phyloP scores from a whole-genome alignment of 352 stramenopile genomes.

The Pythium dissimile region DNA sequence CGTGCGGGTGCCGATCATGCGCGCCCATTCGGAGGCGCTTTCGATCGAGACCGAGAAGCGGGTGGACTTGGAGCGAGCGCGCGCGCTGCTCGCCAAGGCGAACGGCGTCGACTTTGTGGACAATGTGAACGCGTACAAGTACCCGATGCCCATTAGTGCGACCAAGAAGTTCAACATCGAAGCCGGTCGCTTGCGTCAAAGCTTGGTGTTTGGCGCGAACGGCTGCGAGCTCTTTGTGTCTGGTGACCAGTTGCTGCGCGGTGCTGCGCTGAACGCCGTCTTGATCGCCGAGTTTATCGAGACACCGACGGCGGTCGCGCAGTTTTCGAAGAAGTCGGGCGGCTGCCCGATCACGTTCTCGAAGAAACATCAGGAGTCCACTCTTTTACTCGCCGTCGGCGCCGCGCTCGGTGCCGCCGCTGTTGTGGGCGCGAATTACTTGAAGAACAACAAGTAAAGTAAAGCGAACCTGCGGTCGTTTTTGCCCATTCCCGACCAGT shows the following conservation, averaged over 20 bases:
- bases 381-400: conserved; percentile 29
- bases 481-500: background rate
- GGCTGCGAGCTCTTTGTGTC: conserved; percentile 97
- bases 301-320: conserved; percentile 47
- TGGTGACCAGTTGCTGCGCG: conserved; percentile 96
- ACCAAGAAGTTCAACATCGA: conserved; percentile 98
- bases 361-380: conserved; percentile 4
- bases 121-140: conserved; percentile 72
- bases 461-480: background rate
- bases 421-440: conserved; percentile 28
- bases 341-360: background rate
- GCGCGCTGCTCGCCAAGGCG: conserved; percentile 76
- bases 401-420: conserved; percentile 37
- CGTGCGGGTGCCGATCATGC: conserved; percentile 96
- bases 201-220: conserved; percentile 94
- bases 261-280: conserved; percentile 97
- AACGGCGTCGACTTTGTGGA: conserved; percentile 96
- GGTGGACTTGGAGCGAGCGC: conserved; percentile 82
- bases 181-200: conserved; percentile 93
- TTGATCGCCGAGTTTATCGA: conserved; percentile 94
- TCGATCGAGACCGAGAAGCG: conserved; percentile 92
- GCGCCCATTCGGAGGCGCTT: conserved; percentile 96
- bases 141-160: conserved; percentile 97
- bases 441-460: conserved; percentile 50
- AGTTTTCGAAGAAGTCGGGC: conserved; percentile 74